Evolutionary conservation across 2,329 filamentous ascomycete species (phyloP).

Genomic region (Coniochaeta sp.): DNA sequence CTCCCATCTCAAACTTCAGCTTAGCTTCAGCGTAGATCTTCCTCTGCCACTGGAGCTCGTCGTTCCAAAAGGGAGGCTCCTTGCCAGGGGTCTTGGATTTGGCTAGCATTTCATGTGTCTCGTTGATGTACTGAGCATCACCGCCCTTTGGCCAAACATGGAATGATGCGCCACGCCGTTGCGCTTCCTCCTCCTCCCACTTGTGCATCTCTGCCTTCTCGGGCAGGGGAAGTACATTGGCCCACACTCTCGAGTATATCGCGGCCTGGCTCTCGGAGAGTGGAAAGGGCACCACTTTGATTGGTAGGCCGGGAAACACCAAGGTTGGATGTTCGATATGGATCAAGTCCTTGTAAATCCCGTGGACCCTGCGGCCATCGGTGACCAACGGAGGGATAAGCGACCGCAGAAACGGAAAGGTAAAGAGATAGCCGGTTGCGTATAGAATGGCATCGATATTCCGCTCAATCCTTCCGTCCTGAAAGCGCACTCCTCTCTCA

Average conservation of each 20-base stretch:
- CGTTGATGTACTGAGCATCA: conserved; percentile 65
- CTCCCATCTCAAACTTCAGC: conserved; percentile 59
- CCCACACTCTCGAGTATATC: conserved; percentile 69
- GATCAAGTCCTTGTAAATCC: conserved; percentile 75
- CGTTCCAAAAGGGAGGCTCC: conserved; percentile 62
- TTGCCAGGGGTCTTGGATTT: conserved; percentile 50
- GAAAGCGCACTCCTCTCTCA: conserved; percentile 55
- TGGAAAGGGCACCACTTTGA: conserved; percentile 84
- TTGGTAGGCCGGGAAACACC: conserved; percentile 66
- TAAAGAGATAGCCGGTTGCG: conserved; percentile 85
- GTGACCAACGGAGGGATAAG: conserved; percentile 48
- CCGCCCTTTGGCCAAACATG: conserved; percentile 45
- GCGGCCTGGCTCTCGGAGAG: conserved; percentile 73
- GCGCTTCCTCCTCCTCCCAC: conserved; percentile 61
- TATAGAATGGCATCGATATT: conserved; percentile 73
- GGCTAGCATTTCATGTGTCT: conserved; percentile 54
- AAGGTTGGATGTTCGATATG: conserved; percentile 69
- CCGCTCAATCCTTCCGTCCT: conserved; percentile 54
- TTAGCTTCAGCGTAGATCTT: conserved; percentile 62
- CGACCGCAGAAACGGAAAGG: conserved; percentile 61
- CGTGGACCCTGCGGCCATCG: conserved; percentile 61
- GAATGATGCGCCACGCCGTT: conserved; percentile 30
- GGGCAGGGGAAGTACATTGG: conserved; percentile 61
- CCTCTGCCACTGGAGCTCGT: conserved; percentile 65
- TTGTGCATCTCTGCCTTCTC: conserved; percentile 52